These are phyloP conservation scores for Penicillium cataractarum DNA, from an alignment of 495 filamentous ascomycete genomes.

Conservation along the genomic window DNA sequence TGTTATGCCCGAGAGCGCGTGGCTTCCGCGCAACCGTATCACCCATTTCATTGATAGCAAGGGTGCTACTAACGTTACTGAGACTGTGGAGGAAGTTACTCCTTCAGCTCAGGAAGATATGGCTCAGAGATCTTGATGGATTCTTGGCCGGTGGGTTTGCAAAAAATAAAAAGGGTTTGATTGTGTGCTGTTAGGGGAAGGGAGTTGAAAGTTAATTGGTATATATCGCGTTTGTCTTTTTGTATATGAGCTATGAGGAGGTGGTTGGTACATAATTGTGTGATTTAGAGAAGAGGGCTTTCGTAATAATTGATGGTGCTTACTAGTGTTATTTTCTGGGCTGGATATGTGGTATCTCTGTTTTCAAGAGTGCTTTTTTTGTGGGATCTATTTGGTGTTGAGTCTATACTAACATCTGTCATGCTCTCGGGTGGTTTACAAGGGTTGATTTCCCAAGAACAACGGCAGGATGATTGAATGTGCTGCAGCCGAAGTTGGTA, in stretches of 20 bases:
- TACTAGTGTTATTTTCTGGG: background rate
- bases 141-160: background rate
- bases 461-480: too few relatives aligned
- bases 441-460: too few relatives aligned
- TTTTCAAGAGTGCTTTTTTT: background rate
- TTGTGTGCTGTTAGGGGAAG: background rate
- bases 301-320: background rate
- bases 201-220: background rate
- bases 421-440: too few relatives aligned
- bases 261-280: background rate
- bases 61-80: constrained; percentile 34
- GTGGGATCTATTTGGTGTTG: background rate
- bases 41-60: constrained; percentile 51
- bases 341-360: too few relatives aligned
- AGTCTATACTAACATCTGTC: background rate
- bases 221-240: background rate
- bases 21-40: constrained; percentile 48
- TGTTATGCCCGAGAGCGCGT: constrained; percentile 51
- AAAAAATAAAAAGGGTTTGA: background rate
- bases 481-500: too few relatives aligned
- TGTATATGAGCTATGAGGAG: background rate
- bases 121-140: constrained; percentile 19
- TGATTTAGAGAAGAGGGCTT: background rate
- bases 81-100: constrained; percentile 33
- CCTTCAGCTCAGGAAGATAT: constrained; percentile 11